Percentiles rank a stretch among this genome's conserved stretches.
Evolutionary conservation across 2,329 filamentous ascomycete species (phyloP).

Genomic region (Xylaria sp.): DNA sequence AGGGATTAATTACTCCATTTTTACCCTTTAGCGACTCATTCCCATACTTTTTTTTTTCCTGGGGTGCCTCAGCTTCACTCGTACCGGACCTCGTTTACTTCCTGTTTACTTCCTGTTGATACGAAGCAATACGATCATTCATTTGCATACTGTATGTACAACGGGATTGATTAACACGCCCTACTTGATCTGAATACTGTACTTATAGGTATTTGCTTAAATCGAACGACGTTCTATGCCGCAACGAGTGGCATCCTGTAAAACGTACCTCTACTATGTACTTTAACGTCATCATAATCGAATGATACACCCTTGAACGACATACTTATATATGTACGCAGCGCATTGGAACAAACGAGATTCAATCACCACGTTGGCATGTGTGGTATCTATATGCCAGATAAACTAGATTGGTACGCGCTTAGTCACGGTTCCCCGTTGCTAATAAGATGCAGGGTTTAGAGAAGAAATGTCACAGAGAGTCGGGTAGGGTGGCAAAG

Average conservation of each 20-base stretch:
- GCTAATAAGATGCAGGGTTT: constrained; percentile 8
- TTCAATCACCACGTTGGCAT: not conserved
- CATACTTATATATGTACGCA: not conserved
- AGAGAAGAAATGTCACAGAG: not conserved
- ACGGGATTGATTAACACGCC: not conserved
- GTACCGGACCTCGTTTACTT: constrained; percentile 15
- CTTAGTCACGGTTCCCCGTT: not conserved
- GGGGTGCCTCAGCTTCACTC: not conserved
- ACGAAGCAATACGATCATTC: constrained; percentile 6
- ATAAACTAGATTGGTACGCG: not conserved
- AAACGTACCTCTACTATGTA: not conserved
- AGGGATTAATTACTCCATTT: not conserved
- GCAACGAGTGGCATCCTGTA: not conserved
- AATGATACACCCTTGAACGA: not conserved
- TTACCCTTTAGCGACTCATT: constrained; percentile 1
- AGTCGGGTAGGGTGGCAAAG: not conserved
- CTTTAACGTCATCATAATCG: not conserved
- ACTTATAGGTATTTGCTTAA: not conserved
- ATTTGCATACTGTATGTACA: not conserved
- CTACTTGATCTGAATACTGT: not conserved
- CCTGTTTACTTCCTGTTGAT: not conserved
- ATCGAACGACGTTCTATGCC: constrained; percentile 3
- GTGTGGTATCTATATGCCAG: not conserved
- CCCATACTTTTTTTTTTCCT: not conserved
- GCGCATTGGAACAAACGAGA: not conserved